Evolutionary conservation across 2,329 filamentous ascomycete species (phyloP), one percentile per base, ranked within the genome.

Genomic region (Trichoderma endophyticum): DNA sequence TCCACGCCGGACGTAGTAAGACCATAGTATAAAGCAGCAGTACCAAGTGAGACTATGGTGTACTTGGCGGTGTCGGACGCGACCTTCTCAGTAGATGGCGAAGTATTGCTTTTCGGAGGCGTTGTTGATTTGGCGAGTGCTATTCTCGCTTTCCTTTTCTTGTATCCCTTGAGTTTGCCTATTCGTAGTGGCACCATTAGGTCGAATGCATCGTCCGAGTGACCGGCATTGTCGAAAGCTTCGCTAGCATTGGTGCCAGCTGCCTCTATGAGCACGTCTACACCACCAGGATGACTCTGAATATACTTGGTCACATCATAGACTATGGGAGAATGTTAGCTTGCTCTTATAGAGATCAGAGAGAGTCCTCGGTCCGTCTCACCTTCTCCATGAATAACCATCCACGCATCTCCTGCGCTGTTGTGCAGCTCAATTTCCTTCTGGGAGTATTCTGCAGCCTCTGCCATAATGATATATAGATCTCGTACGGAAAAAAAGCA

Each of bases 161-260:
- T 61, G 18, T 61, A 61, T 21, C 57, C 30, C 11, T 32, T 61
- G 9, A 61, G 57, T 24, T 61, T 61, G 57, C 30, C 30, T 61
- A 36, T 61, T 24, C 30, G 28, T 34, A 61, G 12, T 24, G 57
- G 57, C 1, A n/a, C 15, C 57, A 61, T 61, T 15, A 61, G 9
- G 30, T 61, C 30, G 30, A 61, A 61, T 9, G 57, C 30, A 24
- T 61, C 57, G 28, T 61, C 57, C 1, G 18, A 61, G 30, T 61
- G 57, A 7, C 43, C 43, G 4, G 43, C 43, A 12, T 51, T 51
- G 43, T 51, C 43, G n/a, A 51, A 51, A 51, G n/a, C n/a, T 4
- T 51, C 43, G n/a, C 43, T 51, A 6, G 9, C 43, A 12, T 21
- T 21, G n/a, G 43, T 51, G 5, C 43, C 43, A 12, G 43, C n/a